phyloP scores from a whole-genome alignment of 2,329 filamentous ascomycete genomes.

The Neopestalotiopsis sp. region DNA sequence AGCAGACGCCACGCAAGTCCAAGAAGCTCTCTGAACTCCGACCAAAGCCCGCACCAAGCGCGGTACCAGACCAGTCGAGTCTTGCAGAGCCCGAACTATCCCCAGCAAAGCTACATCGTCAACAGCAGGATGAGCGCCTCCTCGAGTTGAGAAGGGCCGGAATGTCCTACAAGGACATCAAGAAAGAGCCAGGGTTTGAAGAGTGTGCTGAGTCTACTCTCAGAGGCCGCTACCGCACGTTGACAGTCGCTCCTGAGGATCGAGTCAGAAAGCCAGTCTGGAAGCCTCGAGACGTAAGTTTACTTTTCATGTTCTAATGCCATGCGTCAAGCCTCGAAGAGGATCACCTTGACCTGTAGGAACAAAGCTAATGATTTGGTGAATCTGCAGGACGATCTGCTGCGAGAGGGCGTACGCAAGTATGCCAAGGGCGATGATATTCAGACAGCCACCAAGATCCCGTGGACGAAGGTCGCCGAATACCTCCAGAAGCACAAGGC shows the following conservation, averaged over 20 bases:
- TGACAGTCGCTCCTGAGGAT: slow-evolving; percentile 67
- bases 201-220: slow-evolving; percentile 73
- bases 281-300: slow-evolving; percentile 66
- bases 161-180: slow-evolving; percentile 70
- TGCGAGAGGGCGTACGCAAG: slow-evolving; percentile 48
- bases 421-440: slow-evolving; percentile 37
- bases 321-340: neutral
- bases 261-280: slow-evolving; percentile 71
- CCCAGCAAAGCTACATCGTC: slow-evolving; percentile 24
- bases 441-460: slow-evolving; percentile 45
- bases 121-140: slow-evolving; percentile 53
- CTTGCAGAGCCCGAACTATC: neutral
- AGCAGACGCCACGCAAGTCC: neutral
- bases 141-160: slow-evolving; percentile 59
- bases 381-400: slow-evolving; percentile 45
- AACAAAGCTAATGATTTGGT: neutral
- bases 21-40: neutral
- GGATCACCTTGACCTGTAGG: neutral
- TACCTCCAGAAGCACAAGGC: slow-evolving; percentile 58
- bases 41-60: neutral
- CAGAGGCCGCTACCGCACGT: slow-evolving; percentile 67
- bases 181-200: slow-evolving; percentile 54
- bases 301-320: neutral
- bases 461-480: slow-evolving; percentile 63
- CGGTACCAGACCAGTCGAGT: neutral